Percentiles rank a stretch among this genome's conserved stretches.
These are phyloP conservation scores for Argentina anserina DNA, from an alignment of 306 rosid species.

Conservation along the genomic window DNA sequence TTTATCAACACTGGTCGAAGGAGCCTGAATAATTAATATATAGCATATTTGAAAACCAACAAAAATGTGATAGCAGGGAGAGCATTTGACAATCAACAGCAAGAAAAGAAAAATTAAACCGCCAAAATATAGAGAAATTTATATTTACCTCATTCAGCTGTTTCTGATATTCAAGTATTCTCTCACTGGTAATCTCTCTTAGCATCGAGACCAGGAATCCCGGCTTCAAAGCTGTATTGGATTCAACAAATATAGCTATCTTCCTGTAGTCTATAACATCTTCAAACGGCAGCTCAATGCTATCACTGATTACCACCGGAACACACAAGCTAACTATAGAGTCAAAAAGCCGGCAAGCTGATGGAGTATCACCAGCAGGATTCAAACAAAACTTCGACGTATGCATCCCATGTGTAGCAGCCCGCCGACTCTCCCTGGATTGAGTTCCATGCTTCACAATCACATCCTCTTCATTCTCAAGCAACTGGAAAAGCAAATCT, in stretches of 20 bases:
- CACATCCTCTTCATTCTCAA: constrained; percentile 67
- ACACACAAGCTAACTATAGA: constrained; percentile 89
- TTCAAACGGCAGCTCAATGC: constrained; percentile 89
- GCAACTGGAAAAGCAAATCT: constrained; percentile 68
- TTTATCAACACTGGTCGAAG: neutral
- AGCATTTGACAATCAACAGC: neutral
- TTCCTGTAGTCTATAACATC: constrained; percentile 79
- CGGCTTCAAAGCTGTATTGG: constrained; percentile 56
- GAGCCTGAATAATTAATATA: neutral
- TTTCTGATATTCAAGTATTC: constrained; percentile 71
- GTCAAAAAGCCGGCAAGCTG: constrained; percentile 93
- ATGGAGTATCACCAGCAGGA: constrained; percentile 99
- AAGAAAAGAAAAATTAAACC: neutral
- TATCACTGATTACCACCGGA: constrained; percentile 82
- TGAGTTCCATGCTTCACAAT: constrained; percentile 87
- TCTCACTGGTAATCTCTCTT: constrained; percentile 46
- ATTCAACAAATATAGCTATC: constrained; percentile 76
- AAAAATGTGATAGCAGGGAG: neutral
- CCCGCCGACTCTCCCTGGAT: constrained; percentile 85
- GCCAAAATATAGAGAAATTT: constrained; percentile 3
- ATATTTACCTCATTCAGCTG: constrained; percentile 74
- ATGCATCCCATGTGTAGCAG: constrained; percentile 94
- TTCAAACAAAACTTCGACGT: constrained; percentile 84
- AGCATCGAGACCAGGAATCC: constrained; percentile 63
- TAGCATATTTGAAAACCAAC: neutral